Evolutionary conservation across 768 basidiomycete species (phyloP), one percentile per base, ranked within the genome.

Genomic region (Epithele typhae): DNA sequence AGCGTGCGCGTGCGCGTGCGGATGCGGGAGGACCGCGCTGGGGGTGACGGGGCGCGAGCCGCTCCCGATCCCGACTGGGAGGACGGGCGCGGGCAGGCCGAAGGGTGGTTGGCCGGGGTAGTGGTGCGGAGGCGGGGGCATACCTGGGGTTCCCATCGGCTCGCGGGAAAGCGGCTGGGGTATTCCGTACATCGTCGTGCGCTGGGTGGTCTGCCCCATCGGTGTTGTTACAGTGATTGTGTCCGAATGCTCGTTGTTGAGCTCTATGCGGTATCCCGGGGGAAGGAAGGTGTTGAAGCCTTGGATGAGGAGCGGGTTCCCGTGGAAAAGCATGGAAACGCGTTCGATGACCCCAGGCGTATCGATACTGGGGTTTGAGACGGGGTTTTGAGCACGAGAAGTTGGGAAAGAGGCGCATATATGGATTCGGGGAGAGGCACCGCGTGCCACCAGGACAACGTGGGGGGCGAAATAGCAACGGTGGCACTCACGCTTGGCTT

Each of bases 241-340:
- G 62, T 82, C 80, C 18, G 81, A 76, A 61, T 88, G 81, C 69
- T 88, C 86, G 21, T 70, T 72, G 47, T 84, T 84, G 60, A 84
- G 74, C 61, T 96, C 92, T 63, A 97, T 96, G 49, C 90, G 85
- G 68, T 96, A 97, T 24, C 94, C 94, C 38, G 86, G 77, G 4
- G 94, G 94, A 11, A 97, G 77, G 68, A 97, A 97, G 2, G 94
- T 96, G 69, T 98, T 97, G 81, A 97, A 97, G 18, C 94, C 94
- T 65, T 94, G 88, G 42, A 98, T 96, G 58, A 98, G 85, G 44
- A 74, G 62, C 5, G 87, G 90, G 65, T 94, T 90, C 6, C 91
- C 91, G 55, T 90, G 82, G 67, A 98, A 98, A 35, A 98, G 81
- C 56, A 77, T 79, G 6, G 93, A 95, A 45, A 97, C 94, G 46